These are phyloP conservation scores for Cardamine resedifolia DNA, from an alignment of 345 rosid genomes.

Conservation along the genomic window DNA sequence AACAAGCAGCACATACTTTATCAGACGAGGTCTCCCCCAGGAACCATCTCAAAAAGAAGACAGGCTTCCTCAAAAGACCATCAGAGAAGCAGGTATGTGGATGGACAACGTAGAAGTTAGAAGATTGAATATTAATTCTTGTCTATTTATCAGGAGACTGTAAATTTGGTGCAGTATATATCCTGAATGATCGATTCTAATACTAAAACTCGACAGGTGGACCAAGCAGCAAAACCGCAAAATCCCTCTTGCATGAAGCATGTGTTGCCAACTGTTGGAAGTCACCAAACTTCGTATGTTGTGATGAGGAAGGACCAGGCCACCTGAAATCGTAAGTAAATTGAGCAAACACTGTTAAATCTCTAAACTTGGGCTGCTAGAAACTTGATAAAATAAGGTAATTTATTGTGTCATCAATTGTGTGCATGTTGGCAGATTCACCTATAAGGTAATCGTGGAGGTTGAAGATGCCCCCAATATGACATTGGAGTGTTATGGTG, in stretches of 20 bases:
- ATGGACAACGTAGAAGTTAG: background rate
- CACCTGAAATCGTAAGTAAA: conserved; percentile 71
- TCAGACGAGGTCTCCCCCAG: conserved; percentile 28
- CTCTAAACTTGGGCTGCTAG: conserved; percentile 10
- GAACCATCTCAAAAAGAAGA: conserved; percentile 23
- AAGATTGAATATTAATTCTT: background rate
- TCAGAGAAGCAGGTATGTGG: conserved; percentile 29
- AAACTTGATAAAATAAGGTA: background rate
- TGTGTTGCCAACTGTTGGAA: conserved; percentile 75
- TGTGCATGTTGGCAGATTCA: conserved; percentile 54
- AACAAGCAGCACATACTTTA: conserved; percentile 20
- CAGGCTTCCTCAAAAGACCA: conserved; percentile 20
- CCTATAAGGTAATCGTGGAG: conserved; percentile 54
- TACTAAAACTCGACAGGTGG: conserved; percentile 41
- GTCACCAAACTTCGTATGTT: conserved; percentile 66
- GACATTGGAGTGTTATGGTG: conserved; percentile 59
- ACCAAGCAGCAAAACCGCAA: conserved; percentile 46
- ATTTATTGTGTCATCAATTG: background rate
- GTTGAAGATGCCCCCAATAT: conserved; percentile 52
- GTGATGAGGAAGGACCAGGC: conserved; percentile 69
- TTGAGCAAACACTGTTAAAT: conserved; percentile 1
- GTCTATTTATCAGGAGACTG: background rate
- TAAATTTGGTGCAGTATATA: conserved; percentile 3
- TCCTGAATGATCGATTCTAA: conserved; percentile 5
- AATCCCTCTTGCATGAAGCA: conserved; percentile 58